Evolutionary conservation across 129 eudicot species (phyloP), one percentile per base, ranked within the genome.

Genomic region (Flaveria bidentis): DNA sequence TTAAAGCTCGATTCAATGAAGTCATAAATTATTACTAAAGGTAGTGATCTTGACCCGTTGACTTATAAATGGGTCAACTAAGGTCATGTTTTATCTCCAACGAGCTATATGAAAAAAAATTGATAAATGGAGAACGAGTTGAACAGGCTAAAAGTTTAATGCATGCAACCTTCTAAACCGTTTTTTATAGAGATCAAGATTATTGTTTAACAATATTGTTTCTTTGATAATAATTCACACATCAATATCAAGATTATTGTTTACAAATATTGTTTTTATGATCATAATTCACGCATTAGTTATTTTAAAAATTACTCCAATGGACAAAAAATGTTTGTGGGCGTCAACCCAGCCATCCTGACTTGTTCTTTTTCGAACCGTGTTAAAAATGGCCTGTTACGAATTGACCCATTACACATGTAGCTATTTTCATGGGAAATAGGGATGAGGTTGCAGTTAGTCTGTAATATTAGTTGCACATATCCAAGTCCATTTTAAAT

Each of bases 201-300:
- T 57, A 22, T 20, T 57, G 64, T 36, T 36, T 57, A 57, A 57
- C 64, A 57, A 20, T 57, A 57, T 57, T 57, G 64, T 57, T 20
- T 57, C 10, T 22, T 20, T 57, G 6, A 57, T 9, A 13, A 57
- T 9, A 2, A 57, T 57, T 22, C 33, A 57, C 33, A 0, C 33
- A 22, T 22, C 36, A 30, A 30, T 30, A 22, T 57, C 30, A 20
- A 9, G 14, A 57, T 57, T 22, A 22, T 20, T 57, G 64, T 36
- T 5, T 22, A 57, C 20, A 28, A 57, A 20, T 57, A 57, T 57
- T 57, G 64, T 57, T 20, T 57, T 11, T 22, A 57, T 57, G 6
- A 57, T 9, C 30, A 57, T 9, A 9, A 57, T 57, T 22, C 33
- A 57, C 16, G 1, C 16, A 22, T 22, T 57, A 57, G 36, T 30